Evolutionary conservation across 768 basidiomycete species (phyloP).

Genomic region (Tylopilus sp.): DNA sequence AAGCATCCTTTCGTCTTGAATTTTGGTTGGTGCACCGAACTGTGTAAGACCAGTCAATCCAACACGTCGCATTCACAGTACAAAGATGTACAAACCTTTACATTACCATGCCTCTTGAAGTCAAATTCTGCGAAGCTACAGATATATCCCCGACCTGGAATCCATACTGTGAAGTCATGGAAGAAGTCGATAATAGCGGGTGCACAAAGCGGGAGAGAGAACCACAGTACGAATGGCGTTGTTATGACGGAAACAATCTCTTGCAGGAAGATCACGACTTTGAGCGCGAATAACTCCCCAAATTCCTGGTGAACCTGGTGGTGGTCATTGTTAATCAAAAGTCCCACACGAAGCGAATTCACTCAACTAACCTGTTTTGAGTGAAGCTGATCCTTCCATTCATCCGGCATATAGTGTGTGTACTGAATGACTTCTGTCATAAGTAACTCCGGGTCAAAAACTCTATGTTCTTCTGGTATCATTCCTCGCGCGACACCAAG

Average conservation of each 20-base stretch:
- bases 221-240: slow-evolving; percentile 93
- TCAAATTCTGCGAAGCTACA: slow-evolving; percentile 99
- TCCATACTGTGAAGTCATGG: slow-evolving; percentile 95
- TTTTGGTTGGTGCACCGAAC: slow-evolving; percentile 82
- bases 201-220: slow-evolving; percentile 86
- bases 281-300: slow-evolving; percentile 91
- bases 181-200: slow-evolving; percentile 96
- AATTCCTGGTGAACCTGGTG: slow-evolving; percentile 85
- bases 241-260: slow-evolving; percentile 89
- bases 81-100: slow-evolving; percentile 54
- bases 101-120: slow-evolving; percentile 90
- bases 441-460: slow-evolving; percentile 90
- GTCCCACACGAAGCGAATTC: background rate
- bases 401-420: slow-evolving; percentile 94
- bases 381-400: slow-evolving; percentile 88
- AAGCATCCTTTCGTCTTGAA: slow-evolving; percentile 68
- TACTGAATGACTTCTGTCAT: slow-evolving; percentile 91
- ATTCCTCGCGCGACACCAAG: slow-evolving; percentile 90
- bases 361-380: slow-evolving; percentile 64
- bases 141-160: slow-evolving; percentile 94
- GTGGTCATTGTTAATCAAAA: background rate
- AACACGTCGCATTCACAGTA: background rate
- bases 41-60: slow-evolving; percentile 25
- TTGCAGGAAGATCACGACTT: slow-evolving; percentile 79
- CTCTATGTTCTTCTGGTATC: slow-evolving; percentile 91